Base-by-base conservation (phyloP, 2,329 filamentous ascomycete species). In the Colletotrichum higginsianum region DNA sequence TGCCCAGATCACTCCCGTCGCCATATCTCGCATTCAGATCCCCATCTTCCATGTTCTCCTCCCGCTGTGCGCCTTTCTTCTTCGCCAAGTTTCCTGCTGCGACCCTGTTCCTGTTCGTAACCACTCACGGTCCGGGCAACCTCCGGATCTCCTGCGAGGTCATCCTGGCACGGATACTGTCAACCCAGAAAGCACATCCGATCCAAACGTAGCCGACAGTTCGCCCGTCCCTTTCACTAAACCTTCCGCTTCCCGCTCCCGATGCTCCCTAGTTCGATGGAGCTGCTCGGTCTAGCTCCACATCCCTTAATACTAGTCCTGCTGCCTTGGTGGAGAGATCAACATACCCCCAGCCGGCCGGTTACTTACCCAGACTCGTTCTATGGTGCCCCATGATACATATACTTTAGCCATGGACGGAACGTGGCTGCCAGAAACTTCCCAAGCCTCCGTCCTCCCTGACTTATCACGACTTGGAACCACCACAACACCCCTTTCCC, bases 381-480 rank as follows among this genome's bases (percentile, higher is more conserved):
- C 44, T 67, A 18, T 26, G 21, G 52, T 30, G n/a, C 46, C 18
- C 21, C 46, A 26, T 56, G 66, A 66, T 67, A 58, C 58, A 71
- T 73, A 70, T 53, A 40, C 23, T 73, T 73, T 64, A 42, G 40
- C 42, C 26, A 63, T 61, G 57, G 47, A 57, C 58, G 47, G 21
- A 52, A 61, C 61, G 70, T 74, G 70, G 66, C 70, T 74, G 50
- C 55, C 53, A 58, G 40, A 57, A 73, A 47, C 53, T 61, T 66
- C 49, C 35, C 72, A 56, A 47, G 30, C 30, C 53, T 42, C 9
- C 46, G 44, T 23, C 15, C 61, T 57, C 47, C 21, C 38, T 50
- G 18, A n/a, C 12, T 53, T 26, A 49, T 66, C 56, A 67, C 49
- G 18, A 50, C 44, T 21, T 38, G 18, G 26, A 47, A 56, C 67